Conservation (phyloP, 495 filamentous ascomycete species). For the Penicillium cosmopolitanum region DNA sequence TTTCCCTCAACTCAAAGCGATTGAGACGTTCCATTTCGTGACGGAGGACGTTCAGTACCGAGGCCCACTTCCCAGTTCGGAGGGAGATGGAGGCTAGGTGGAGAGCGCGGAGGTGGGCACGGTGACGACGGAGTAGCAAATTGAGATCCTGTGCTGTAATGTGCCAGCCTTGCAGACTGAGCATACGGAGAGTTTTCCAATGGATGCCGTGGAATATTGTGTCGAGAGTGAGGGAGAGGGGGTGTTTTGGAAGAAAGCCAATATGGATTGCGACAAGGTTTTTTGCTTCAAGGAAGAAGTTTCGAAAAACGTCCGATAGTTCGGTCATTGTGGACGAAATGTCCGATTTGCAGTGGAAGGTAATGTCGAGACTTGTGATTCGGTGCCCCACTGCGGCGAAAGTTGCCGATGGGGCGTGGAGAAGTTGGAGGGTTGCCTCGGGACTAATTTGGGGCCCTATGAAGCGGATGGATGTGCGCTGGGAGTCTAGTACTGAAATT, state of each 20-base stretch:
- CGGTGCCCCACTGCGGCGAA: slow-evolving; percentile 57
- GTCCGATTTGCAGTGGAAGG: slow-evolving; percentile 60
- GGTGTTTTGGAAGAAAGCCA: slow-evolving; percentile 61
- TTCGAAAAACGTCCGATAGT: slow-evolving; percentile 58
- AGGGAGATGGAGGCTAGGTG: slow-evolving; percentile 62
- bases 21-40: slow-evolving; percentile 61
- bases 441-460: slow-evolving; percentile 68
- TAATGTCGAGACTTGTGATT: slow-evolving; percentile 60
- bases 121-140: slow-evolving; percentile 57
- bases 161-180: slow-evolving; percentile 69
- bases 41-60: slow-evolving; percentile 60
- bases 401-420: slow-evolving; percentile 47
- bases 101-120: slow-evolving; percentile 58
- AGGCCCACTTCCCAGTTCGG: slow-evolving; percentile 61
- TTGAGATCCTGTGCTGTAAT: slow-evolving; percentile 64
- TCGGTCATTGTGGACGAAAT: slow-evolving; percentile 57
- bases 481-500: slow-evolving; percentile 56
- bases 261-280: slow-evolving; percentile 68
- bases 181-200: slow-evolving; percentile 63
- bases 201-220: slow-evolving; percentile 64
- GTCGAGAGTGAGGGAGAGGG: slow-evolving; percentile 60
- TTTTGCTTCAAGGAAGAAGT: slow-evolving; percentile 60
- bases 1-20: slow-evolving; percentile 61
- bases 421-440: slow-evolving; percentile 56
- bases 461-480: slow-evolving; percentile 61